A percentile compares a stretch with the other conserved stretches of the same genome.
Conservation (phyloP, 179 eudicot genomes). For the Heliamphora pulchella region DNA sequence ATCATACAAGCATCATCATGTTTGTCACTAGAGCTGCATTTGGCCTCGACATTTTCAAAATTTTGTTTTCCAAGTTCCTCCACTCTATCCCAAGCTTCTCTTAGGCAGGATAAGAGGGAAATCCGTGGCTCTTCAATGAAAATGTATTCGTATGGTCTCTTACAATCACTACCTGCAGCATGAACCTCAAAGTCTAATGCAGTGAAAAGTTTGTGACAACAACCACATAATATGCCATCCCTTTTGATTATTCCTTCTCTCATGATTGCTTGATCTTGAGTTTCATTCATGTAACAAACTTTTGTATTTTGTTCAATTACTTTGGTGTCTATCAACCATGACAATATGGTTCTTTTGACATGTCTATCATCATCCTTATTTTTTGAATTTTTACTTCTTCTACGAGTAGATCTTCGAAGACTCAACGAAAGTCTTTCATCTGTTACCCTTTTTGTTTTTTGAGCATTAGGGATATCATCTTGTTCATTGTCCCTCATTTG, state of each 20-base stretch:
- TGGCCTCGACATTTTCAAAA: constrained; percentile 16
- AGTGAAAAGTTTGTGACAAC: constrained; percentile 23
- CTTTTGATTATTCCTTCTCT: constrained; percentile 17
- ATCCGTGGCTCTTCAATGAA: neutral
- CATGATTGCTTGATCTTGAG: too few relatives aligned
- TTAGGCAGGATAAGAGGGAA: constrained; percentile 27
- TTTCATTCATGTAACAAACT: constrained; percentile 4
- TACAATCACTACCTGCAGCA: neutral
- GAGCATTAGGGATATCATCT: neutral
- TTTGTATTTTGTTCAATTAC: constrained; percentile 13
- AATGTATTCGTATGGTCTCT: constrained; percentile 26
- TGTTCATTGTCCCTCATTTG: neutral
- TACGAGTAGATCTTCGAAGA: neutral
- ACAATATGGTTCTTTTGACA: constrained; percentile 18
- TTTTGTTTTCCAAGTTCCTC: constrained; percentile 14
- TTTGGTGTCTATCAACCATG: constrained; percentile 38
- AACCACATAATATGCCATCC: constrained; percentile 36
- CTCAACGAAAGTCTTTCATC: neutral
- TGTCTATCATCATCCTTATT: neutral
- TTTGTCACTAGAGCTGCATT: constrained; percentile 20
- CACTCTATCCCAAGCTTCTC: constrained; percentile 36
- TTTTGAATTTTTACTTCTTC: neutral
- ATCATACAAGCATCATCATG: constrained; percentile 54
- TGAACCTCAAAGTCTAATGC: constrained; percentile 28
- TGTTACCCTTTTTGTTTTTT: neutral